Conservation (phyloP, 176 grass and related monocot species). For the Juncus inflexus region DNA sequence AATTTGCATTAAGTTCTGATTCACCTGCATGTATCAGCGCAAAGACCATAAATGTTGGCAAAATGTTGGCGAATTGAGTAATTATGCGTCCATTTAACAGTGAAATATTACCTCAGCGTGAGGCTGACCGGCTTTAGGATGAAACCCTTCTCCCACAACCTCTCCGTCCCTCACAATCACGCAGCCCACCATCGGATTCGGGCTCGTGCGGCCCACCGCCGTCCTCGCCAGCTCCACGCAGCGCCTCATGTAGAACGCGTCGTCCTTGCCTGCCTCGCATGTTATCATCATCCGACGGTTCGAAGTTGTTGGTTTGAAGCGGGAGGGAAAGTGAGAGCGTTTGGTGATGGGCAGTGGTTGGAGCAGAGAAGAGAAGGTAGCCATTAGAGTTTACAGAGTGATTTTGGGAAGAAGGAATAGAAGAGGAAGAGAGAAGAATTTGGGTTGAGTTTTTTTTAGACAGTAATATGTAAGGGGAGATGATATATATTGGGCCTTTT, state of each 20-base stretch:
- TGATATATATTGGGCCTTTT: too few relatives aligned
- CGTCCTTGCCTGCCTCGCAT: constrained; percentile 41
- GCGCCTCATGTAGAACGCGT: constrained; percentile 59
- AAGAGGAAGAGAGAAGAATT: too few relatives aligned
- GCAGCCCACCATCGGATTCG: constrained; percentile 93
- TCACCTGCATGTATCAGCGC: too few relatives aligned
- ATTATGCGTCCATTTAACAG: not conserved
- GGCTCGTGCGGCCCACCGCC: constrained; percentile 69
- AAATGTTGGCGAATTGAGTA: too few relatives aligned
- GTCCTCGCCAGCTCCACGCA: constrained; percentile 75
- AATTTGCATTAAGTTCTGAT: too few relatives aligned
- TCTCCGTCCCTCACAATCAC: constrained; percentile 66
- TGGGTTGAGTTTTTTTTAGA: too few relatives aligned
- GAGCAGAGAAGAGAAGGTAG: constrained; percentile 2
- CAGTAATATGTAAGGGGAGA: too few relatives aligned
- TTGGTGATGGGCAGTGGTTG: not conserved
- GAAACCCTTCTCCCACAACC: constrained; percentile 78
- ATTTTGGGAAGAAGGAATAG: too few relatives aligned
- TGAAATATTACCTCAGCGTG: constrained; percentile 61
- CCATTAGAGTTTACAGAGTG: not conserved
- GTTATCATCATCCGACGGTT: constrained; percentile 1
- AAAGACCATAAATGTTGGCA: too few relatives aligned
- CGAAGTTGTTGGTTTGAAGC: not conserved
- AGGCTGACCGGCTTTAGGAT: constrained; percentile 80
- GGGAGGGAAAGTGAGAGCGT: not conserved